Evolutionary conservation across 1,284 basidiomycete genomes (phyloP), one percentile per base, ranked within the genome.

Genomic region (Entoloma clypeatum): DNA sequence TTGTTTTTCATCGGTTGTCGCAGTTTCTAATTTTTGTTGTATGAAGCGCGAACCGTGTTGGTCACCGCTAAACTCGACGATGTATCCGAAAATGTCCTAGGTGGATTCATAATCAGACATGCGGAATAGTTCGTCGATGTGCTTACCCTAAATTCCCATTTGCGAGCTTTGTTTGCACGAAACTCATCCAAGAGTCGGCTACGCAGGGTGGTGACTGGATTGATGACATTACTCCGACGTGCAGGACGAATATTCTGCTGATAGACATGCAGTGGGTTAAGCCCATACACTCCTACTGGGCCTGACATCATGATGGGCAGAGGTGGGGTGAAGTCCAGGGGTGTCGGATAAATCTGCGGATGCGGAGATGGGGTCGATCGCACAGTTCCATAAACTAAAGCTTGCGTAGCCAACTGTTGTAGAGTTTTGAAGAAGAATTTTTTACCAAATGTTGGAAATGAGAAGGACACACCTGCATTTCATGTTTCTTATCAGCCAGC

Each of bases 1-100:
- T 51, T 89, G 79, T 58, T 82, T 86, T 52, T 92, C 90, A 50
- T 92, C 88, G 29, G 75, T 75, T 3, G 77, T 72, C 5, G 89
- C 86, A 3, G 70, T 74, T 63, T 90, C 86, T 17, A 94, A 71
- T 57, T 86, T 86, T 60, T 89, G 83, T 60, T 96, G 86, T 50
- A 95, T 88, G 64, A 93, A 87, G 30, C 94, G 77, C 30, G 92
- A 92, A 18, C 93, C 88, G 56, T 94, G 89, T 61, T 98, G 95
- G 63, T 99, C 96, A 23, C 81, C 80, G 50, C 90, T 87, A 62
- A 99, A 98, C 61, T 98, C 96, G 39, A 91, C 86, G 37, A 97
- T 68, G 63, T 87, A 79, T 10, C 91, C 92, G 39, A 75, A 75
- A 54, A 99, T 86, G 56, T 96, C 92, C 85, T 91, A 61, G 14